A percentile compares a stretch with the other conserved stretches of the same genome.
phyloP scores from a whole-genome alignment of 768 basidiomycete genomes.

The Lactarius deliciosus region DNA sequence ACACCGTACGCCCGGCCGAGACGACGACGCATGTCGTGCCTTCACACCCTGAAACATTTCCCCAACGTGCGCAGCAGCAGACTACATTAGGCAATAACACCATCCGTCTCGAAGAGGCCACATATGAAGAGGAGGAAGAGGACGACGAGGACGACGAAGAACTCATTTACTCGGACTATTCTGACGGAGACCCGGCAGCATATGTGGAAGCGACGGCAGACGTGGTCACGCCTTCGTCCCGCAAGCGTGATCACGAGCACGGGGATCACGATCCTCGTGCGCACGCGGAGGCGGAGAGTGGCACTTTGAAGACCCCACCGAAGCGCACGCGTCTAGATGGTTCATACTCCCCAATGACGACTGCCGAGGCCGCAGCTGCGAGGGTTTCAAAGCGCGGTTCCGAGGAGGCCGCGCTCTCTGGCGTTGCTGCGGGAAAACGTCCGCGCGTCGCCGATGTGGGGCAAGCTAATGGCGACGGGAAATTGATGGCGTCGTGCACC shows the following conservation, averaged over 20 bases:
- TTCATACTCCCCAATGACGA: conserved; percentile 29
- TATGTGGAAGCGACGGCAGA: conserved; percentile 32
- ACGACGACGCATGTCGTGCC: conserved; percentile 32
- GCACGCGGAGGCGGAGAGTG: conserved; percentile 36
- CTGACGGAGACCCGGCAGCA: conserved; percentile 14
- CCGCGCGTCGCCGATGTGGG: conserved; percentile 16
- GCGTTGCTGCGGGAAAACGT: conserved; percentile 24
- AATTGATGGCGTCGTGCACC: not conserved
- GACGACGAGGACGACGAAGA: conserved; percentile 40
- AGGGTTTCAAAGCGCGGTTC: conserved; percentile 27
- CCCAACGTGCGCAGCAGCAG: conserved; percentile 18
- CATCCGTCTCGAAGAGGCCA: conserved; percentile 33
- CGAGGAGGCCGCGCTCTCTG: conserved; percentile 25
- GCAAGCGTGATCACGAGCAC: conserved; percentile 38
- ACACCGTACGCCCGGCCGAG: conserved; percentile 32
- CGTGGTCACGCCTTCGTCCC: conserved; percentile 35
- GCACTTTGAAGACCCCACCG: conserved; percentile 39
- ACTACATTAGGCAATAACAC: conserved; percentile 27
- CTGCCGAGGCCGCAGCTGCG: conserved; percentile 17
- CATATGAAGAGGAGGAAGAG: conserved; percentile 35
- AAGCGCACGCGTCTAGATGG: conserved; percentile 40
- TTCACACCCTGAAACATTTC: conserved; percentile 30
- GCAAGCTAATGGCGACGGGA: not conserved
- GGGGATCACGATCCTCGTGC: conserved; percentile 30
- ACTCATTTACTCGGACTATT: conserved; percentile 22